These are phyloP conservation scores for Thinopyrum elongatum DNA, from an alignment of 176 grass and related monocot species.

Conservation along the genomic window DNA sequence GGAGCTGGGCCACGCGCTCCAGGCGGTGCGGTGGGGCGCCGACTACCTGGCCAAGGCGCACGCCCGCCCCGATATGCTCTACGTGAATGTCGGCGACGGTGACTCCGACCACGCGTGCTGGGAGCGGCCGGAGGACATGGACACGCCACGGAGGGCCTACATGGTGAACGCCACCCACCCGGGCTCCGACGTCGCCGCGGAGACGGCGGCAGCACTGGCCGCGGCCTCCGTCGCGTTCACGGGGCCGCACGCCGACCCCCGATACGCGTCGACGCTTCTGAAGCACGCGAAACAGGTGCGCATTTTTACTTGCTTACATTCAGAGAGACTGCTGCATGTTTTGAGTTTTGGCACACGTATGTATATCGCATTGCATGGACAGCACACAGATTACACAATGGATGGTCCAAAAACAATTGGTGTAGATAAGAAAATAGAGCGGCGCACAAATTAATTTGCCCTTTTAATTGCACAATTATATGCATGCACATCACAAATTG, in stretches of 20 bases:
- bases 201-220: conserved; percentile 68
- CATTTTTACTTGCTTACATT: background rate
- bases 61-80: conserved; percentile 38
- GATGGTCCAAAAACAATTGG: too few relatives aligned
- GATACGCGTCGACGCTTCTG: conserved; percentile 39
- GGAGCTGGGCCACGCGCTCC: conserved; percentile 49
- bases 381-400: too few relatives aligned
- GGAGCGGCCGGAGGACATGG: conserved; percentile 92
- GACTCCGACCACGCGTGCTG: conserved; percentile 80
- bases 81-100: conserved; percentile 80
- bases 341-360: too few relatives aligned
- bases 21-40: conserved; percentile 69
- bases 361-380: too few relatives aligned
- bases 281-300: conserved; percentile 60
- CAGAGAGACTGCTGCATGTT: background rate
- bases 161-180: conserved; percentile 37
- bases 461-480: background rate
- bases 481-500: background rate
- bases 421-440: too few relatives aligned
- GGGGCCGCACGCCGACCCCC: background rate
- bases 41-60: conserved; percentile 75
- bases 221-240: conserved; percentile 51
- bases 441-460: too few relatives aligned
- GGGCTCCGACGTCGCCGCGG: conserved; percentile 69
- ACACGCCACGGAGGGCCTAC: conserved; percentile 48